Evolutionary conservation across 805 yeast species (phyloP).

Genomic region (Monosporozyma aquatica): DNA sequence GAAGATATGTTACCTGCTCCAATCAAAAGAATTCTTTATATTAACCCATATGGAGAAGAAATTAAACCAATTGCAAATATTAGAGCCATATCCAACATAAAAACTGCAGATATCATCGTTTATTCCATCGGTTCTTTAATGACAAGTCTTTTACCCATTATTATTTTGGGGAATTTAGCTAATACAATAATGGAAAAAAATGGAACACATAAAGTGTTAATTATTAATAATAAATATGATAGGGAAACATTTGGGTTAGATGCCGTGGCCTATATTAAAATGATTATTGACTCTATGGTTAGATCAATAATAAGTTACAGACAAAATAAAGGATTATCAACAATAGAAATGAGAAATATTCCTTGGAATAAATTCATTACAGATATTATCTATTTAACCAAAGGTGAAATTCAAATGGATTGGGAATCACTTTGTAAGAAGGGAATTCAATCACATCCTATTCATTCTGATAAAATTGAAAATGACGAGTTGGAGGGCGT

Average conservation of each 20-base stretch:
- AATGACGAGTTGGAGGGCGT: slow-evolving; percentile 15
- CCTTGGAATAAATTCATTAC: slow-evolving; percentile 47
- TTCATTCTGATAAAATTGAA: slow-evolving; percentile 20
- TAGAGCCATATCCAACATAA: slow-evolving; percentile 45
- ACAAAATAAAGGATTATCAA: slow-evolving; percentile 15
- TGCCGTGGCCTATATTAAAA: slow-evolving; percentile 49
- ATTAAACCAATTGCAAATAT: slow-evolving; percentile 65
- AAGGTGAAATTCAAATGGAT: slow-evolving; percentile 45
- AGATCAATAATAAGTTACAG: slow-evolving; percentile 16
- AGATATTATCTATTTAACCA: slow-evolving; percentile 48
- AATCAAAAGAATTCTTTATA: slow-evolving; percentile 62
- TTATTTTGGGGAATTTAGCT: slow-evolving; percentile 66
- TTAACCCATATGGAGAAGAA: slow-evolving; percentile 83
- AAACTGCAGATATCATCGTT: slow-evolving; percentile 45
- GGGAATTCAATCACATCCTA: slow-evolving; percentile 40
- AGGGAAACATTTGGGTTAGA: slow-evolving; percentile 68
- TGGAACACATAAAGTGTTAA: slow-evolving; percentile 40
- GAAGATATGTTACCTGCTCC: slow-evolving; percentile 63
- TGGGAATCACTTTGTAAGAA: slow-evolving; percentile 29
- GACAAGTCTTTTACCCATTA: slow-evolving; percentile 78
- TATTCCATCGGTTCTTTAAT: slow-evolving; percentile 82
- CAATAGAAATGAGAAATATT: slow-evolving; percentile 4
- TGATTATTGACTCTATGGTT: slow-evolving; percentile 35
- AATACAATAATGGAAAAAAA: slow-evolving; percentile 38
- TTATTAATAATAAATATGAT: slow-evolving; percentile 68